These are phyloP conservation scores for Pueraria montana DNA, from an alignment of 306 rosid species.

Conservation along the genomic window DNA sequence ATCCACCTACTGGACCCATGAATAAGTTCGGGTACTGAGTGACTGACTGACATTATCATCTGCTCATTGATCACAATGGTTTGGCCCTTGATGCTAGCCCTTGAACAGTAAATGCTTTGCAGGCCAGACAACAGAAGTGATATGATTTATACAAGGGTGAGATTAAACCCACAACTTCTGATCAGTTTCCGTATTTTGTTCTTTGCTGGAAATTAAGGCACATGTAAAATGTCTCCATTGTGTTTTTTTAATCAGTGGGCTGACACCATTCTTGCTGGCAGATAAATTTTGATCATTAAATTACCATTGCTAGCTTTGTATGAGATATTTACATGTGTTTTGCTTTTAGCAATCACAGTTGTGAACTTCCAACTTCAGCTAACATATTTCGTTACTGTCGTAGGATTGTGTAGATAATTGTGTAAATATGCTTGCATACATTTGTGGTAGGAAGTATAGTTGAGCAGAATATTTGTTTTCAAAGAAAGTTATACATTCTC, in stretches of 20 bases:
- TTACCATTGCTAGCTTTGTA: slow-evolving; percentile 31
- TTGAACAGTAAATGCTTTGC: slow-evolving; percentile 33
- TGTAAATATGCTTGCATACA: neutral
- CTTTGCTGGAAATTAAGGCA: slow-evolving; percentile 44
- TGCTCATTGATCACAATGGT: slow-evolving; percentile 35
- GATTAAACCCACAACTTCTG: slow-evolving; percentile 10
- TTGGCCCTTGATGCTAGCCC: slow-evolving; percentile 40
- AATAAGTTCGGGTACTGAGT: slow-evolving; percentile 27
- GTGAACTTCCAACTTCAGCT: slow-evolving; percentile 17
- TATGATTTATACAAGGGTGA: slow-evolving; percentile 39
- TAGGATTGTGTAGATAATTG: slow-evolving; percentile 5
- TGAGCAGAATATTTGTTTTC: neutral
- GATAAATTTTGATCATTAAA: slow-evolving; percentile 38
- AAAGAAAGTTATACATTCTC: neutral
- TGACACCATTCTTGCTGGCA: slow-evolving; percentile 39
- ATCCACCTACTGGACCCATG: slow-evolving; percentile 13
- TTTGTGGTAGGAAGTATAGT: neutral
- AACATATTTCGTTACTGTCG: neutral
- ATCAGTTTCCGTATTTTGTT: slow-evolving; percentile 25
- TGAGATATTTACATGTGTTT: slow-evolving; percentile 11
- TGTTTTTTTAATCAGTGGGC: slow-evolving; percentile 40
- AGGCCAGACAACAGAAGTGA: slow-evolving; percentile 24
- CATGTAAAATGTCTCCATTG: slow-evolving; percentile 42
- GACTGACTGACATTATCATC: slow-evolving; percentile 29
- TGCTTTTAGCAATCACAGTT: slow-evolving; percentile 8